Base-by-base conservation (phyloP, 257 asterid species). In the Eucommia ulmoides region DNA sequence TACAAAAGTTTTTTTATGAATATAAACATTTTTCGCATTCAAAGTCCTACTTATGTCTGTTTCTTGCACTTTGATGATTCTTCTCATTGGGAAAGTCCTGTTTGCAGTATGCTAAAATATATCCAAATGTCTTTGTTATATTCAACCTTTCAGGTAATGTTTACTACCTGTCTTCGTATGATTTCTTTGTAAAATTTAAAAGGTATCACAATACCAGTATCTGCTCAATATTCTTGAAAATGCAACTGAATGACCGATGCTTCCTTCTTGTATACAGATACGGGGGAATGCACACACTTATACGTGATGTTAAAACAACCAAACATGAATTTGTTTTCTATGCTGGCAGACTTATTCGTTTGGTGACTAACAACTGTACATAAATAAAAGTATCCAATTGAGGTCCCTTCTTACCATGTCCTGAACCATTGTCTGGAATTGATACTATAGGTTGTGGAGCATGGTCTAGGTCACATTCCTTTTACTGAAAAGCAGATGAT, bases 281-380 rank as follows among this genome's bases (percentile, higher is more conserved):
- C 84, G 88, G 17, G 97, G 97, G 61, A n/a, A 89, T 89, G 96
- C 96, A 85, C 77, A 85, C 98, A 33, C 82, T 89, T 22, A 81
- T 85, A 56, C 80, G 96, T 52, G 94, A 85, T 59, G 67, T 80
- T 23, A 70, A 79, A 56, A 85, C 98, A 19, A 78, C 80, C 22
- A 82, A 78, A 63, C 96, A 89, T 53, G 96, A 89, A 50, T 82
- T 85, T 48, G 94, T 85, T 35, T 89, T 89, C 65, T 85, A 85
- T 44, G 94, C 98, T 17, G 93, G 85, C 52, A 78, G 98, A 45
- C 94, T 89, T 56, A 89, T 85, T 66, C 96, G 94, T 33, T 46
- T 89, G 94, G 94, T 89, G 80, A 12, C 29, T 15, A 20, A 35
- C 22, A 52, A 29, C 41, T 25, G 33, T 24, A 23, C n/a, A n/a